Conservation (phyloP, 257 asterid species). For the Primulina tabacum region DNA sequence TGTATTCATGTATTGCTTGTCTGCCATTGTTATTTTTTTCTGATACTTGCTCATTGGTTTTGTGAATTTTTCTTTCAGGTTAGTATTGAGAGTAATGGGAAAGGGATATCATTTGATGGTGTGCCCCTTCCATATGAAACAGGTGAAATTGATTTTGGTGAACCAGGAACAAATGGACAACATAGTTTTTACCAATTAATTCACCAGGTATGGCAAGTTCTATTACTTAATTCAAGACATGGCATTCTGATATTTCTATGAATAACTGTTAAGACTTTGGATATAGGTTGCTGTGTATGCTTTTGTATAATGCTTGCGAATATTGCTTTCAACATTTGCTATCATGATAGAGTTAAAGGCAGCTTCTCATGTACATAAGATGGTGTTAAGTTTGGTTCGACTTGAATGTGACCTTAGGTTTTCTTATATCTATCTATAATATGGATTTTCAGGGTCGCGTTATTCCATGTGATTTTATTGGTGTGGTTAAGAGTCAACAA, state of each 20-base stretch:
- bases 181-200: slow-evolving; percentile 99
- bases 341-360: slow-evolving; percentile 9
- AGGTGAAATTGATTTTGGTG: slow-evolving; percentile 99
- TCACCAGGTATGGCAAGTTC: slow-evolving; percentile 72
- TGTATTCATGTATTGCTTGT: slow-evolving; percentile 21
- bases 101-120: slow-evolving; percentile 96
- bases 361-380: background rate
- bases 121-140: slow-evolving; percentile 85
- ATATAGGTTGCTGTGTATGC: slow-evolving; percentile 1
- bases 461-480: slow-evolving; percentile 97
- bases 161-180: slow-evolving; percentile 99
- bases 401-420: slow-evolving; percentile 14
- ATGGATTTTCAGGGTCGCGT: slow-evolving; percentile 81
- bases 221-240: slow-evolving; percentile 1
- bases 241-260: slow-evolving; percentile 10
- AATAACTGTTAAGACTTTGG: slow-evolving; percentile 4
- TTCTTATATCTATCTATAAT: slow-evolving; percentile 19
- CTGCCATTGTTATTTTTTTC: slow-evolving; percentile 23
- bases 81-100: slow-evolving; percentile 99
- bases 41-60: slow-evolving; percentile 11
- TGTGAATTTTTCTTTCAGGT: slow-evolving; percentile 47
- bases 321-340: background rate
- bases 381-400: slow-evolving; percentile 15
- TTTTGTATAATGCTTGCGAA: slow-evolving; percentile 8
- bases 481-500: slow-evolving; percentile 93